Percentiles rank a stretch among this genome's conserved stretches.
phyloP scores from a whole-genome alignment of 805 yeast genomes.

The Candida xyloterini region DNA sequence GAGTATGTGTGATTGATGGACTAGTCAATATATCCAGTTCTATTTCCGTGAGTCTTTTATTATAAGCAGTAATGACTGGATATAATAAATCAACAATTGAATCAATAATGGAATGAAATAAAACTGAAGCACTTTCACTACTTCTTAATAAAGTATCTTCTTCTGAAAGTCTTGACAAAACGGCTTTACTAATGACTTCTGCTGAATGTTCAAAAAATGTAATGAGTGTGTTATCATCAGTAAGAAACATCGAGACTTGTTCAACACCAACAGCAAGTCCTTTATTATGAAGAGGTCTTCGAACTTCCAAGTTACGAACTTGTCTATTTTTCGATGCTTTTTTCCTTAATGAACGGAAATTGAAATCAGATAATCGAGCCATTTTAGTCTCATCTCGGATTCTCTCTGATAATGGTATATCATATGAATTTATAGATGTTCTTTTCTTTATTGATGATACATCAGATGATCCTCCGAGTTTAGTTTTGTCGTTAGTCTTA shows the following conservation, averaged over 20 bases:
- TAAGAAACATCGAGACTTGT: constrained; percentile 51
- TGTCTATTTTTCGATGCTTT: constrained; percentile 18
- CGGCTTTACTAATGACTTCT: constrained; percentile 49
- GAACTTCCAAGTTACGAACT: constrained; percentile 35
- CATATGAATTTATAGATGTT: not conserved
- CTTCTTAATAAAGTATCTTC: constrained; percentile 47
- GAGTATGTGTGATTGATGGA: constrained; percentile 50
- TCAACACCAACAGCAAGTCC: constrained; percentile 50
- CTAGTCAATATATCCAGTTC: constrained; percentile 49
- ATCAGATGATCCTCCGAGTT: not conserved
- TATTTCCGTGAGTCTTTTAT: constrained; percentile 44
- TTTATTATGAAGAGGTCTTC: constrained; percentile 43
- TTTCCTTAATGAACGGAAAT: constrained; percentile 18
- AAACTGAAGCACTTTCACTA: constrained; percentile 48
- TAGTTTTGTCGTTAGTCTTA: constrained; percentile 17
- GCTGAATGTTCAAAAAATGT: constrained; percentile 59
- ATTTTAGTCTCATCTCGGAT: constrained; percentile 27
- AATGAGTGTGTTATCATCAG: constrained; percentile 44
- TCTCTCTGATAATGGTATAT: constrained; percentile 17
- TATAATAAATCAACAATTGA: constrained; percentile 50
- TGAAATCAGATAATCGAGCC: constrained; percentile 35
- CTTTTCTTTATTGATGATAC: no score
- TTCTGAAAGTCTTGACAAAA: constrained; percentile 44
- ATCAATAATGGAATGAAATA: constrained; percentile 54
- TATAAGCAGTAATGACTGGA: constrained; percentile 54